Evolutionary conservation across 2,329 filamentous ascomycete species (phyloP), one percentile per base, ranked within the genome.

Genomic region (Pseudonectria foliicola): DNA sequence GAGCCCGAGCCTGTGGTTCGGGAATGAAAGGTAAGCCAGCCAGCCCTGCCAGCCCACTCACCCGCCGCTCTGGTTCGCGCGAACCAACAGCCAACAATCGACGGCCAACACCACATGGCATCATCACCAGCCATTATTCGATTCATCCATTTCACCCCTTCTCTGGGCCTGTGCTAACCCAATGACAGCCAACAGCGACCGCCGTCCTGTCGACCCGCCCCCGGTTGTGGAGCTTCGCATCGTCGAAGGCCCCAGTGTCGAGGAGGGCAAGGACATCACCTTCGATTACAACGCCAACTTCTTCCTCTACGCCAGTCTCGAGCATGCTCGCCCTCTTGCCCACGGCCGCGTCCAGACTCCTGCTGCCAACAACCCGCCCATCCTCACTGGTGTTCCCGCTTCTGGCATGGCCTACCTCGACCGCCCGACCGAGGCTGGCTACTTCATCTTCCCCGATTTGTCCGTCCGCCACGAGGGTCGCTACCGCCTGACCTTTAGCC

Each of bases 361-460:
- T 21, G 68, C 78, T n/a, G 75, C 82, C 10, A 76, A 78, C 32
- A 81, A 79, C 38, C 80, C 82, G 28, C 85, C 92, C 0, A 89
- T 96, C 15, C 68, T 98, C 48, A 96, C 90, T 0, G 92, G 92
- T 45, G 90, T 94, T 50, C 88, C 89, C 1, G 90, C 95, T 11
- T 92, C 90, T 13, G 92, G 90, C 38, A 94, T 95, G 75, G 89
- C 90, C 15, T 95, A 96, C 56, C 74, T 98, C 33, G 90, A 96
- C 57, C 83, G 90, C 29, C 92, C 92, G 3, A 62, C 65, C 26
- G 75, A 79, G 48, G 77, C 77, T 27, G 92, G 89, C 35, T 98
- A 96, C 62, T 98, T 98, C 62, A 85, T 98, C 60, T 98, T 98
- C 59, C 92, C 92, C 3, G 92, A 98, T 61, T 70, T 96, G 18